Evolutionary conservation across 371 early-diverging fungal species (phyloP), one percentile per base, ranked within the genome.

Genomic region (Actinomortierella wolfii): DNA sequence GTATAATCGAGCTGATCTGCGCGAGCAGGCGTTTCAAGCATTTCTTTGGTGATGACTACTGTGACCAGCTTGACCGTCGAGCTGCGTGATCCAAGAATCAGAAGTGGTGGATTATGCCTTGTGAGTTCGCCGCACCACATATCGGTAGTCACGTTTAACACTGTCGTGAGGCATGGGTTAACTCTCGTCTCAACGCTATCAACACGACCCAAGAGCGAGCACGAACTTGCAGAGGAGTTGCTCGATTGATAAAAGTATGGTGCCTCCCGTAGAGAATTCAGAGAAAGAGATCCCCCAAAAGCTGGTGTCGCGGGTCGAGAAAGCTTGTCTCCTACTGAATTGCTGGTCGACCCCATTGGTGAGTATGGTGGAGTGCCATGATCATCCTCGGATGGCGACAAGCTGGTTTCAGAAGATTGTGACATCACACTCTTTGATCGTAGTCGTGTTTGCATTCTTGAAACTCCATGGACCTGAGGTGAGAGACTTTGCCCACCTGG

Each of bases 1-100:
- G 28, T 20, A 4, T 50, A 41, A 13, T 55, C 44, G 3, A 20
- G 3, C 53, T 70, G 17, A 56, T 77, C 54, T 52, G 62, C 26
- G 57, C 68, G 70, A 57, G 51, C 54, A 51, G 79, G 61, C 65
- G 68, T 54, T 64, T 80, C 76, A 56, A 81, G 74, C 54, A 81
- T 55, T 56, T 77, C 46, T 57, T 59, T 50, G 62, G 67, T 53
- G 57, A 65, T 9, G 51, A 67, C 24, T 46, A 81, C 20, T 52
- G 68, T 24, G 46, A 75, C 39, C 56, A 81, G 54, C 52, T 77
- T 48, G 57, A 71, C 52, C 3, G 58, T 50, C 17, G 71, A 70
- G 26, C 56, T 65, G 25, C 71, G 71, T 4, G 71, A 70, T 0
- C 71, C 71, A 2, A 71, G 28, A 42, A 71, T 23, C 4, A 71